These are phyloP conservation scores for Camptophora hylomeconis DNA, from an alignment of 2,329 filamentous ascomycete genomes.

Conservation along the genomic window DNA sequence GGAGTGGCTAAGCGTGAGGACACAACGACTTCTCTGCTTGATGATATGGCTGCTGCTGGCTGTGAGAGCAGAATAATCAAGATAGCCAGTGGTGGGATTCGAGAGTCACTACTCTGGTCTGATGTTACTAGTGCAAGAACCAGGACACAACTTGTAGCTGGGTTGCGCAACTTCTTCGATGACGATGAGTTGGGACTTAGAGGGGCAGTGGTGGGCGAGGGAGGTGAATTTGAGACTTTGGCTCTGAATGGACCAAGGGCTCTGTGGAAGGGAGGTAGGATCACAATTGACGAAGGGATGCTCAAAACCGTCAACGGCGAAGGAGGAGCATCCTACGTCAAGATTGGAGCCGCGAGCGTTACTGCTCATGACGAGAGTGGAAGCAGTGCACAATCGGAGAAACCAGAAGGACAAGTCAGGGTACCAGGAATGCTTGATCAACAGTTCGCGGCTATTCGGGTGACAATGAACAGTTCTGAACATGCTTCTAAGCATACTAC, in stretches of 20 bases:
- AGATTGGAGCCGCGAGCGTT: constrained; percentile 45
- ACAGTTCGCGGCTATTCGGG: constrained; percentile 38
- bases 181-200: constrained; percentile 33
- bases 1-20: constrained; percentile 16
- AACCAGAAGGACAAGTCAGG: constrained; percentile 22
- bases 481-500: too few relatives aligned
- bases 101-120: constrained; percentile 67
- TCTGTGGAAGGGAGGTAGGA: constrained; percentile 63
- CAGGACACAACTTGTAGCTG: constrained; percentile 35
- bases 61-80: constrained; percentile 90
- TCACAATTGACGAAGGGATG: constrained; percentile 50
- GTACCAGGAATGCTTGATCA: constrained; percentile 56
- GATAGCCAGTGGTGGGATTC: constrained; percentile 79
- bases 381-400: too few relatives aligned
- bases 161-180: constrained; percentile 44
- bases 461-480: constrained; percentile 8
- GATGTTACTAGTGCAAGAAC: constrained; percentile 51
- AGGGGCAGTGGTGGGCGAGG: constrained; percentile 76
- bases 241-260: constrained; percentile 64
- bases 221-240: constrained; percentile 91
- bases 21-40: constrained; percentile 42
- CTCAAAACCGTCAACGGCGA: constrained; percentile 49
- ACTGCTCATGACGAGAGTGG: constrained; percentile 28
- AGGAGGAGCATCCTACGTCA: constrained; percentile 65
- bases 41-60: constrained; percentile 66